These are phyloP conservation scores for Phialophora verrucosa DNA, from an alignment of 2,329 filamentous ascomycete species.

Conservation along the genomic window DNA sequence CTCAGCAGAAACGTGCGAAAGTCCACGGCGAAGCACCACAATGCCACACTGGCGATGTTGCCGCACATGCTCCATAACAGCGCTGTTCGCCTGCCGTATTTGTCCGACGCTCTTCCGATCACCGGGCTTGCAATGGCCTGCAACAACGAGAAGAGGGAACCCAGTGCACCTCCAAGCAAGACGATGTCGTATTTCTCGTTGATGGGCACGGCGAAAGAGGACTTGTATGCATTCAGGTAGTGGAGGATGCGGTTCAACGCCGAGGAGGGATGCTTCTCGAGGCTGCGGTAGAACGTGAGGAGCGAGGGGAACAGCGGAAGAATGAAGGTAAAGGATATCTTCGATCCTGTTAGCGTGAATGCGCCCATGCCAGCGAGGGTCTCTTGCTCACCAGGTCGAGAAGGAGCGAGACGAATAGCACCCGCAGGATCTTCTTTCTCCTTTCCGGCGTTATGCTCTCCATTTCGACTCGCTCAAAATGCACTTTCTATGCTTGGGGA, in stretches of 20 bases:
- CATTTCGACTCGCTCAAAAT: constrained; percentile 33
- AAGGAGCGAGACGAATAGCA: constrained; percentile 86
- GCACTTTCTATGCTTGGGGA: neutral
- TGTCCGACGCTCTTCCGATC: constrained; percentile 87
- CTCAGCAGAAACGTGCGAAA: constrained; percentile 97
- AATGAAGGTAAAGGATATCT: constrained; percentile 99
- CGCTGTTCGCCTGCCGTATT: constrained; percentile 82
- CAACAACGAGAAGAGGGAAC: constrained; percentile 89
- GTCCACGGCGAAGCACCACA: constrained; percentile 92
- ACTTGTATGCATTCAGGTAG: constrained; percentile 93
- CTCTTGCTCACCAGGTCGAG: constrained; percentile 75
- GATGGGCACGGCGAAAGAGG: constrained; percentile 87
- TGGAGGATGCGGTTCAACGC: constrained; percentile 78
- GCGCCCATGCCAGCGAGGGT: neutral
- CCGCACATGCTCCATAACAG: constrained; percentile 90
- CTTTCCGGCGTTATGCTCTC: constrained; percentile 46
- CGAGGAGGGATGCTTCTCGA: constrained; percentile 68
- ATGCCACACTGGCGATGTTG: constrained; percentile 88
- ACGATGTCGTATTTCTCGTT: constrained; percentile 98
- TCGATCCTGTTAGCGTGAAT: constrained; percentile 13
- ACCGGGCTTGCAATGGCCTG: constrained; percentile 91
- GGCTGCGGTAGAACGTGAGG: constrained; percentile 91
- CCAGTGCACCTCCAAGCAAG: constrained; percentile 87
- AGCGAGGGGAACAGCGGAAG: constrained; percentile 94
- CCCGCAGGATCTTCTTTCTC: constrained; percentile 81